These are phyloP conservation scores for Lolium perenne DNA, from an alignment of 176 grass and related monocot species.

Conservation along the genomic window DNA sequence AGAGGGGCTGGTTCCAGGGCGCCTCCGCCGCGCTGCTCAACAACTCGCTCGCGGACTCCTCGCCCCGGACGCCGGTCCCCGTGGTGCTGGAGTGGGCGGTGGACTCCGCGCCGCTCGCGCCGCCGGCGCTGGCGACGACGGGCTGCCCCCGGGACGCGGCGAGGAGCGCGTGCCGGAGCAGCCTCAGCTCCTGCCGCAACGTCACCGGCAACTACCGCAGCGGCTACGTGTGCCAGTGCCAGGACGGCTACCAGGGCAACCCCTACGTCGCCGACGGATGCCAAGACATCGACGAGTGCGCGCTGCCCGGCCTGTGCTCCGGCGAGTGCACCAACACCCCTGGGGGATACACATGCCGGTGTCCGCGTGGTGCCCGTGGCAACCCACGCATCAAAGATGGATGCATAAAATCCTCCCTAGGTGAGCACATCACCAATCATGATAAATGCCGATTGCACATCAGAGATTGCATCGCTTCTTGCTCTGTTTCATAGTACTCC, in stretches of 20 bases:
- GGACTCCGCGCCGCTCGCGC: neutral
- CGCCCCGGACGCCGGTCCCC: neutral
- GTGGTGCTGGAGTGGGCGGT: neutral
- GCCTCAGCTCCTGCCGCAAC: neutral
- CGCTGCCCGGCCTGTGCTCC: neutral
- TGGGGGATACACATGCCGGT: neutral
- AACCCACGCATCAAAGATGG: neutral
- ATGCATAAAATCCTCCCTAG: conserved; percentile 2
- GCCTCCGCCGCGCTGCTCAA: neutral
- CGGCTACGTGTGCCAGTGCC: neutral
- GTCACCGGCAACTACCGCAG: conserved; percentile 7
- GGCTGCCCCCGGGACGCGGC: neutral
- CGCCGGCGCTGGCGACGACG: neutral
- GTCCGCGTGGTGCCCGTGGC: neutral
- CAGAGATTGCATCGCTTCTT: neutral
- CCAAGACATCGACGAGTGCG: conserved; percentile 8
- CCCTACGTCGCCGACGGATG: conserved; percentile 1
- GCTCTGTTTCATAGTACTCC: neutral
- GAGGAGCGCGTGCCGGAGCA: conserved; percentile 9
- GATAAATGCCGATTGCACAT: neutral
- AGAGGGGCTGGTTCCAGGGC: neutral
- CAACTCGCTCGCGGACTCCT: neutral
- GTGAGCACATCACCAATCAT: neutral
- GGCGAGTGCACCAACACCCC: neutral
- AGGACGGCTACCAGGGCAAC: neutral